Conservation (phyloP, 805 yeast genomes). For the Teunomyces cretensis region DNA sequence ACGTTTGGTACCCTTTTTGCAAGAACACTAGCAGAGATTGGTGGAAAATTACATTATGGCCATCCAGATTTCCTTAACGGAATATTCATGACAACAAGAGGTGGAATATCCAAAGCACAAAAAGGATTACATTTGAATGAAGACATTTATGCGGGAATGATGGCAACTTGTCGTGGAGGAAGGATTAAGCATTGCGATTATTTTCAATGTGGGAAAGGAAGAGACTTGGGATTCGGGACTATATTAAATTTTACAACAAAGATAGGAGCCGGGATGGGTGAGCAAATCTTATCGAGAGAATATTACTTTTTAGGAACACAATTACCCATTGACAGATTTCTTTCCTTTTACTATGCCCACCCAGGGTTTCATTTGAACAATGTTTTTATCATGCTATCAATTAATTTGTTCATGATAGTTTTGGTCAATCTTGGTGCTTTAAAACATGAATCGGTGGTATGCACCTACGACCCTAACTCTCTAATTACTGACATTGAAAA, state of each 20-base stretch:
- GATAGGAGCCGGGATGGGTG: slow-evolving; percentile 99
- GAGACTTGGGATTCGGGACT: slow-evolving; percentile 92
- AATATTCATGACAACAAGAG: slow-evolving; percentile 90
- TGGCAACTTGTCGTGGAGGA: slow-evolving; percentile 85
- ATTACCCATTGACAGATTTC: slow-evolving; percentile 82
- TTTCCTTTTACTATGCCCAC: slow-evolving; percentile 94
- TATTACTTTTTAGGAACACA: slow-evolving; percentile 89
- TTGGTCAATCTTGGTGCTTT: slow-evolving; percentile 78
- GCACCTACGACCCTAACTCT: slow-evolving; percentile 61
- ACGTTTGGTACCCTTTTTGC: slow-evolving; percentile 96
- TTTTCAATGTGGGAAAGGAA: slow-evolving; percentile 95
- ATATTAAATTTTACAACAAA: slow-evolving; percentile 91
- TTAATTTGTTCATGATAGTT: slow-evolving; percentile 82
- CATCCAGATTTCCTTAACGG: slow-evolving; percentile 95
- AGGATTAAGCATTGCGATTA: slow-evolving; percentile 93
- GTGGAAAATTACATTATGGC: slow-evolving; percentile 93
- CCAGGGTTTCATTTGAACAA: slow-evolving; percentile 95
- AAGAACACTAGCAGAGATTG: slow-evolving; percentile 87
- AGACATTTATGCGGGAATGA: slow-evolving; percentile 96
- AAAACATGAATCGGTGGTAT: slow-evolving; percentile 66
- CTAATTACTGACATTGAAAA: slow-evolving; percentile 72
- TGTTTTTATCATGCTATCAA: slow-evolving; percentile 79
- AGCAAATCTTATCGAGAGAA: slow-evolving; percentile 88
- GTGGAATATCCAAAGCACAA: slow-evolving; percentile 94
- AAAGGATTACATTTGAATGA: slow-evolving; percentile 90